These are phyloP conservation scores for Candida saitoana DNA, from an alignment of 805 yeast genomes.

Conservation along the genomic window DNA sequence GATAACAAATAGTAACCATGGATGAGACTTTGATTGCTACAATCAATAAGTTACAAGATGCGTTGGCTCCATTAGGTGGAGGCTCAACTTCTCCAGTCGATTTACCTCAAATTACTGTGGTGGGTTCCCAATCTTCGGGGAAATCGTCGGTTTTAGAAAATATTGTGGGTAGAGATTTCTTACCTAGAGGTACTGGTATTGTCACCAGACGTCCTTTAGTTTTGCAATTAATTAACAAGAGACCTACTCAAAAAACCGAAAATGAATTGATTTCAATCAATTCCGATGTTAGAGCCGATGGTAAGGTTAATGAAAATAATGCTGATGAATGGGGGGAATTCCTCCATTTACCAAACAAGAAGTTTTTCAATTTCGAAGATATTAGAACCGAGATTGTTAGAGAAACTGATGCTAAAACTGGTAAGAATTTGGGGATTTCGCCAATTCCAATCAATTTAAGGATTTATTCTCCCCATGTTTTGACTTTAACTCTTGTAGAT, in stretches of 20 bases:
- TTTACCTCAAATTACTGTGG: conserved; percentile 92
- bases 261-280: conserved; percentile 43
- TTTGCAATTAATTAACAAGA: conserved; percentile 71
- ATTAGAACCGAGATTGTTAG: conserved; percentile 86
- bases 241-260: conserved; percentile 33
- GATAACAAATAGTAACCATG: conserved; percentile 37
- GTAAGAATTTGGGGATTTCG: conserved; percentile 82
- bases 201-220: conserved; percentile 88
- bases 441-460: conserved; percentile 90
- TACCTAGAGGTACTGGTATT: conserved; percentile 90
- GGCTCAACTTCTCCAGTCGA: conserved; percentile 87
- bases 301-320: conserved; percentile 62
- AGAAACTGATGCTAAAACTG: conserved; percentile 84
- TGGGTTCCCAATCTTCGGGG: conserved; percentile 88
- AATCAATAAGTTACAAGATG: conserved; percentile 89
- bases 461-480: conserved; percentile 88
- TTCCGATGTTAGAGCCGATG: conserved; percentile 38
- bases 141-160: conserved; percentile 87
- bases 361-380: conserved; percentile 81
- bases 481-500: conserved; percentile 91
- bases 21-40: conserved; percentile 77
- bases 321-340: conserved; percentile 96
- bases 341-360: conserved; percentile 84
- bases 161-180: conserved; percentile 85
- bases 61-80: conserved; percentile 93